These are phyloP conservation scores for Geranium rotundifolium DNA, from an alignment of 345 rosid genomes.

Conservation along the genomic window DNA sequence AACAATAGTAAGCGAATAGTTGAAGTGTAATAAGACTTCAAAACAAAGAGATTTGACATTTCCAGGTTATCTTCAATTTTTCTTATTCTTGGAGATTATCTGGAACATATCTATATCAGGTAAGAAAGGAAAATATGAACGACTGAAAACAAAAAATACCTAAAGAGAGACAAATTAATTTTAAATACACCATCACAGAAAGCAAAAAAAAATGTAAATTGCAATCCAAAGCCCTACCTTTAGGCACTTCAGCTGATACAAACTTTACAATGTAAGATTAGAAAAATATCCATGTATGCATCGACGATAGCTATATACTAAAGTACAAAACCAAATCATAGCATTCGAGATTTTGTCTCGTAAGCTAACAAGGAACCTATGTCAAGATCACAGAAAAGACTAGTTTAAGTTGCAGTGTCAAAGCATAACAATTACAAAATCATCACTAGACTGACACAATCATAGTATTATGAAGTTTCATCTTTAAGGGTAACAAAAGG, in stretches of 20 bases:
- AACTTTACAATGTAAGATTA: too few species aligned
- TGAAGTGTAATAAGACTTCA: neutral
- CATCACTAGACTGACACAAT: too few species aligned
- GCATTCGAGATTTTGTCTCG: neutral
- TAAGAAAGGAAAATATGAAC: neutral
- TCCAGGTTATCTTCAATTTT: neutral
- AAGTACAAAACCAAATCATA: neutral
- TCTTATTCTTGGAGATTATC: neutral
- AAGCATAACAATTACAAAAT: too few species aligned
- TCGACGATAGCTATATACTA: neutral
- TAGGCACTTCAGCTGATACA: neutral
- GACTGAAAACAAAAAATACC: neutral
- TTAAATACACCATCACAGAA: neutral
- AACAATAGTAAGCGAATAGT: neutral
- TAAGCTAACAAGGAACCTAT: neutral
- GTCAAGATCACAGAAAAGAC: too few species aligned
- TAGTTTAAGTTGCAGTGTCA: too few species aligned
- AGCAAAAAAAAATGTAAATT: neutral
- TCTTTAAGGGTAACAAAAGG: too few species aligned
- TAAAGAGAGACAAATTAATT: neutral
- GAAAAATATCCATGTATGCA: neutral
- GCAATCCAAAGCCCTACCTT: neutral
- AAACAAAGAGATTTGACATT: too few species aligned
- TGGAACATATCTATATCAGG: neutral
- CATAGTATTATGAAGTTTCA: too few species aligned